Percentiles rank a stretch among this genome's conserved stretches.
Evolutionary conservation across 352 stramenopile genomes (phyloP).

Genomic region (Pilasporangium apinafurcum): DNA sequence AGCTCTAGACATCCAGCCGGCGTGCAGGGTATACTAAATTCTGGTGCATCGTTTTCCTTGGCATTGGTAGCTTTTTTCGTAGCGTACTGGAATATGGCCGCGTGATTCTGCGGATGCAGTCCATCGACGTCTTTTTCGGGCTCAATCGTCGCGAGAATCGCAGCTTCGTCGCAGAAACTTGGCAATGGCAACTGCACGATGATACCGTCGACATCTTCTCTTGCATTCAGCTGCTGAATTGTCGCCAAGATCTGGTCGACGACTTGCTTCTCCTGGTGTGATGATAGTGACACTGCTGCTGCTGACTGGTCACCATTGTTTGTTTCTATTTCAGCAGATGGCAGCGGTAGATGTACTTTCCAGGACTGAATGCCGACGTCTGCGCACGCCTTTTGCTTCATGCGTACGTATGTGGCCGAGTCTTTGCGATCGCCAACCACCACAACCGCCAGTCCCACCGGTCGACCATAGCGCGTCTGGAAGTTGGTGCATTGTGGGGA

Average conservation of each 20-base stretch:
- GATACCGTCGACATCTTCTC: conserved; percentile 75
- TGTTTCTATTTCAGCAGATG: neutral
- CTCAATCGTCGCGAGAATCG: conserved; percentile 89
- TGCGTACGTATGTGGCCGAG: conserved; percentile 97
- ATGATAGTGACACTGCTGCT: too few species aligned
- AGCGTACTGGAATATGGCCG: conserved; percentile 80
- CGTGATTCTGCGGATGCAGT: conserved; percentile 96
- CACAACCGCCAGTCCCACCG: conserved; percentile 96
- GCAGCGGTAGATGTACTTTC: conserved; percentile 52
- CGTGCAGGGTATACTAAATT: conserved; percentile 93
- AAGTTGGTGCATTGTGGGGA: conserved; percentile 62
- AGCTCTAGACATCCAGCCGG: conserved; percentile 95
- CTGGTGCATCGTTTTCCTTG: conserved; percentile 35
- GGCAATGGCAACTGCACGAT: conserved; percentile 91
- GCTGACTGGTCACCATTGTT: conserved; percentile 11
- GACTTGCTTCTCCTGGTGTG: conserved; percentile 6
- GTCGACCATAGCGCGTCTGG: conserved; percentile 27
- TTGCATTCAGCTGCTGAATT: conserved; percentile 61
- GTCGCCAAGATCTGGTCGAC: conserved; percentile 34
- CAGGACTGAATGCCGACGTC: conserved; percentile 92
- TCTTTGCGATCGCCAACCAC: conserved; percentile 94
- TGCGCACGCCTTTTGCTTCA: conserved; percentile 97
- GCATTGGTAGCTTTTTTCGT: conserved; percentile 22
- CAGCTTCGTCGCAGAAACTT: conserved; percentile 90
- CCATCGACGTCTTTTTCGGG: conserved; percentile 98